Evolutionary conservation across 306 rosid species (phyloP).

Genomic region (Rosa multiflora): DNA sequence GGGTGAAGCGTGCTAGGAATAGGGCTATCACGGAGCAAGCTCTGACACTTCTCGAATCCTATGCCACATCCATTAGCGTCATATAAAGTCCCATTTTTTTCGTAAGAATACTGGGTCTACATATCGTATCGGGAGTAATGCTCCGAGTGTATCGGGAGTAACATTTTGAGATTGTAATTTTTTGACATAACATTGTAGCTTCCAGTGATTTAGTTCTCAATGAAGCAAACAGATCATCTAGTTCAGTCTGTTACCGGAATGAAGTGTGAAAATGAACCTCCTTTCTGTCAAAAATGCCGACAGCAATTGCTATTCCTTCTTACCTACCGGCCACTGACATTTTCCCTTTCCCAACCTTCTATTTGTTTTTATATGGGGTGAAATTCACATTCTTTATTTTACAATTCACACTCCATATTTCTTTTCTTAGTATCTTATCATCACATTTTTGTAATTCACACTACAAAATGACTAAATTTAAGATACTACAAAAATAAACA

Average conservation of each 20-base stretch:
- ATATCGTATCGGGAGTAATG: background rate
- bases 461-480: no score
- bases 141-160: background rate
- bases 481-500: no score
- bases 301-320: background rate
- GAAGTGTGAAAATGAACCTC: background rate
- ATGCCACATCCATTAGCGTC: slow-evolving; percentile 75
- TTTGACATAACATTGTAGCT: slow-evolving; percentile 22
- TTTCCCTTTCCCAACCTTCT: no score
- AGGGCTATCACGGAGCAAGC: slow-evolving; percentile 98
- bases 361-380: no score
- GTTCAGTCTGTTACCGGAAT: background rate
- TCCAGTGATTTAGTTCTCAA: background rate
- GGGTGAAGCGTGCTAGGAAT: slow-evolving; percentile 79
- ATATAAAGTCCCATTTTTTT: slow-evolving; percentile 33
- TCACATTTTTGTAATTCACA: no score
- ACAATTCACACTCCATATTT: no score
- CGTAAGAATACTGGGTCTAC: slow-evolving; percentile 12
- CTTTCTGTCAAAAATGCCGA: background rate
- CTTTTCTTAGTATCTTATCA: no score
- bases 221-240: background rate
- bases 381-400: no score
- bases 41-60: slow-evolving; percentile 71
- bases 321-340: no score
- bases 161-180: slow-evolving; percentile 15